Conservation (phyloP, 2,329 filamentous ascomycete species). For the Aspergillus awamori region DNA sequence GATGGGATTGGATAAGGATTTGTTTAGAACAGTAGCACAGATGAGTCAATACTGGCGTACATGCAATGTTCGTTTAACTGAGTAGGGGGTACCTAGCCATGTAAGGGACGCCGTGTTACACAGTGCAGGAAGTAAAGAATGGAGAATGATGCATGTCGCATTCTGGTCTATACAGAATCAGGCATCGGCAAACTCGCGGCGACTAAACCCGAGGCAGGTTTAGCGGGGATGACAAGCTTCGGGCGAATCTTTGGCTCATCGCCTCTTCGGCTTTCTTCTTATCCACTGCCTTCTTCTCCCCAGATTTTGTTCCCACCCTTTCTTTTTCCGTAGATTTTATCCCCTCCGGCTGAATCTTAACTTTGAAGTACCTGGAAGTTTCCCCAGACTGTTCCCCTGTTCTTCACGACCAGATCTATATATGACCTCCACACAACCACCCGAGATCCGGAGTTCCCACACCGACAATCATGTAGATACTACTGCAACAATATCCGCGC, state of each 20-base stretch:
- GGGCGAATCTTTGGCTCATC: neutral
- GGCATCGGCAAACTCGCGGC: neutral
- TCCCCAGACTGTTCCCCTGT: neutral
- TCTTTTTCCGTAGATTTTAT: neutral
- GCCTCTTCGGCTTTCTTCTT: neutral
- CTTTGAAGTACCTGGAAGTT: constrained; percentile 2
- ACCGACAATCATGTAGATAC: constrained; percentile 20
- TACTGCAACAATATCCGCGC: neutral
- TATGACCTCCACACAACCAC: constrained; percentile 18
- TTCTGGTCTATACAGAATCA: neutral
- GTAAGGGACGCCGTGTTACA: neutral
- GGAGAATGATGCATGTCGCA: too few species aligned
- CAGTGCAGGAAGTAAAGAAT: neutral
- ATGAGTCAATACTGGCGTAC: neutral
- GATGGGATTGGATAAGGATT: neutral
- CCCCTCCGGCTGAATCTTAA: neutral
- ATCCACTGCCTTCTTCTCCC: neutral
- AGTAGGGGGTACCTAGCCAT: neutral
- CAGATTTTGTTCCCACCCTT: neutral
- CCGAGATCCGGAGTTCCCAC: constrained; percentile 8
- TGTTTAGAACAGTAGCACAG: neutral
- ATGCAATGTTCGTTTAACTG: neutral
- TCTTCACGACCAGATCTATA: neutral
- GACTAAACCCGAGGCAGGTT: constrained; percentile 13
- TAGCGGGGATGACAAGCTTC: constrained; percentile 13